Base-by-base conservation (phyloP, 768 basidiomycete species). In the Podaxis sp. region DNA sequence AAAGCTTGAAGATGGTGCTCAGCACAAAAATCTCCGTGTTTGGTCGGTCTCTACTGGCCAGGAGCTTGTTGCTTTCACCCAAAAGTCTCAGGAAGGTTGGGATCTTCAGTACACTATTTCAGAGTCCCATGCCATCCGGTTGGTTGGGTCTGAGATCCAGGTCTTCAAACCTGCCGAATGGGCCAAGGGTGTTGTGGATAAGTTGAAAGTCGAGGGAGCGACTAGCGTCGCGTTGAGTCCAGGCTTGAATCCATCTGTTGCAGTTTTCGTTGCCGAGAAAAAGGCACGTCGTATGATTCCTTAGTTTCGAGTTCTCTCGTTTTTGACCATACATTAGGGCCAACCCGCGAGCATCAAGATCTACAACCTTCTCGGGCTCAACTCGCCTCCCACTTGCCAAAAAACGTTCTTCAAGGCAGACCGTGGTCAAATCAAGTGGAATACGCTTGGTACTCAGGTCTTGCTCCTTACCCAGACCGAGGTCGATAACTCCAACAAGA, bases 381-480 rank as follows among this genome's bases (percentile, higher is more conserved):
- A 69, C 55, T 79, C 78, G 11, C 73, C 77, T 2, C 94, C 95
- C 0, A 89, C 89, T 0, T 89, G 91, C 68, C 87, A 90, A 66
- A 99, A 99, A 80, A 89, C 86, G 7, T 99, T 99, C 74, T 98
- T 86, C 85, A 97, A 97, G 79, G 95, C 95, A 0, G 95, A 99
- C 77, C 89, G 90, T 52, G 86, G 93, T 3, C 85, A 86, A 69
- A 89, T 99, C 76, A 98, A 98, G 76, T 99, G 96, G 96, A 99
- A 98, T 71, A 87, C 85, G 7, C 84, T 95, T 17, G 97, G 96
- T 19, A 96, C 95, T 0, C 93, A 93, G 70, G 90, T 96, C 1
- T 80, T 99, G 60, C 83, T 98, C 64, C 76, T 98, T 40, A 96
- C 96, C 0, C 94, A 96, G 71, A 96, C 96, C 3, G 97, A 99